Evolutionary conservation across 1,284 basidiomycete genomes (phyloP), one percentile per base, ranked within the genome.

Genomic region (Ceratobasidium sp.): DNA sequence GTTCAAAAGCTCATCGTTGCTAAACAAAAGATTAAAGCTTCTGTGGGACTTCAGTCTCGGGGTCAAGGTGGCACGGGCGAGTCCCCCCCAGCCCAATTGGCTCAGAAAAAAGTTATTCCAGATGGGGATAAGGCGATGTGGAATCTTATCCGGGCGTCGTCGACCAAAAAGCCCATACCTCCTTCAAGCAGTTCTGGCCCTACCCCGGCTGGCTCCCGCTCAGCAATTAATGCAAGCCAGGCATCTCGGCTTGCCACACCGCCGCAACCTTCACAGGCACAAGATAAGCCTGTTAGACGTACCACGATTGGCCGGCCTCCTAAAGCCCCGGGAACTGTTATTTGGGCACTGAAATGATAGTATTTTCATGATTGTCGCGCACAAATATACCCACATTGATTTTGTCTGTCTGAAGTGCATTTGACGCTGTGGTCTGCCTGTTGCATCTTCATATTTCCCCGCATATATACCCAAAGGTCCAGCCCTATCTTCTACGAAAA

Each of bases 291-390:
- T 14, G 69, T 31, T 14, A 43, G 59, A 43, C 69, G 69, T 9
- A 73, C 69, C n/a, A 49, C 69, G 3, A 24, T 73, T 19, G 69
- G 69, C 5, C 43, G 58, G 7, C 58, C 59, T 3, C 69, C 59
- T 19, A 41, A 46, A 39, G 43, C 58, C 51, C 69, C 58, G 9
- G 69, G 69, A 22, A 53, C 69, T 1, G 39, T 54, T 48, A 22
- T 62, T n/a, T 31, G 58, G 37, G 62, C 53, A 29, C 56, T 14
- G 29, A 46, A 49, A 22, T 73, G 22, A 53, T n/a, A n/a, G 22
- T 13, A 14, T n/a, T 7, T 8, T 46, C 37, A 37, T n/a, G 48
- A 19, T 34, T 7, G 27, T 24, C 16, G 11, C 41, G 4, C 37
- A 22, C 59, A 43, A 62, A 37, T 43, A 62, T 58, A 27, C 9